Base-by-base conservation (phyloP, 2,329 filamentous ascomycete species). In the Hymenoscyphus repandus region DNA sequence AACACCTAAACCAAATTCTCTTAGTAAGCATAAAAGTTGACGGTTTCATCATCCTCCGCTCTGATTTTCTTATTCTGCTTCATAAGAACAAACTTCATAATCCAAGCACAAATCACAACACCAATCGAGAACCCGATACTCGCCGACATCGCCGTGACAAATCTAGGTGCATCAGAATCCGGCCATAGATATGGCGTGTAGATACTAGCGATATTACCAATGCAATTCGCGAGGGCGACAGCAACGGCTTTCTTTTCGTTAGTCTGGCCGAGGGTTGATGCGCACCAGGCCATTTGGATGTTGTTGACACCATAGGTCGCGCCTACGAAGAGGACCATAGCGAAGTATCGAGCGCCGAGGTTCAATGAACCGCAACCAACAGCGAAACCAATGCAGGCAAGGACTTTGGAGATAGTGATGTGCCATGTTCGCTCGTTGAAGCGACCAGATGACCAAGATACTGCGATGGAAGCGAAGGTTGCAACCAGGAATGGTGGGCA, bases 231-330 rank as follows among this genome's bases (percentile, higher is more conserved):
- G 27, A 70, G 65, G 9, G 63, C 64, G 1, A 70, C 51, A 7
- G 65, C 62, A 5, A 62, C 63, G 2, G 68, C 67, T 43, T 68
- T 68, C 58, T 70, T 69, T 52, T 71, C 68, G 17, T 66, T 68
- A 0, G 66, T 70, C 48, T 70, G 68, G 5, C 66, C 67, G 33
- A 66, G 67, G 1, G 65, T 68, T 2, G 58, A 54, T 3, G 58
- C 61, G 11, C 54, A 42, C 56, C 54, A 58, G 20, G 50, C 56
- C 7, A 58, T 36, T 9, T 51, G 49, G 33, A 58, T 42, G 39
- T 44, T 46, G 27, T 57, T 57, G 1, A 57, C 56, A 9, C 46
- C 52, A n/a, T 58, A 58, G 3, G 51, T 54, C 13, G 49, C 56
- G 3, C 50, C 47, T 3, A 45, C 49, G 17, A 56, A 58, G 22